phyloP scores from a whole-genome alignment of 441 rosid genomes.

The Kokia cookei region DNA sequence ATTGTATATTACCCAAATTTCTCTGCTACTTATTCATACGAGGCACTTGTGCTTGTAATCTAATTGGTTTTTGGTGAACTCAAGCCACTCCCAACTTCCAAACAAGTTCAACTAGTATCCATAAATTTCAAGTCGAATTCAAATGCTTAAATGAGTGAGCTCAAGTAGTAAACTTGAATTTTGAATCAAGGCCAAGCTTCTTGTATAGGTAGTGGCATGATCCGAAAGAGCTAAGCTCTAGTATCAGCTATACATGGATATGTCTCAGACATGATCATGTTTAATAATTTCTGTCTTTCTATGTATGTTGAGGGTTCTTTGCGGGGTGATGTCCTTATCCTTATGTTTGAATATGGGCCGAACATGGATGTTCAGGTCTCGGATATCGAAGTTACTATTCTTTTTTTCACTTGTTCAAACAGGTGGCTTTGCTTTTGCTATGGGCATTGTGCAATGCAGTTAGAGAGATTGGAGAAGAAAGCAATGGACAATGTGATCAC shows the following conservation, averaged over 20 bases:
- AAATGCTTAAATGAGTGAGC: too few species aligned
- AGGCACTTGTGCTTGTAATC: not conserved
- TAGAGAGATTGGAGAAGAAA: slow-evolving; percentile 33
- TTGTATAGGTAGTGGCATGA: not conserved
- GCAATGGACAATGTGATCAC: slow-evolving; percentile 40
- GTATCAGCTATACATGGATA: not conserved
- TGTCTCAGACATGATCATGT: too few species aligned
- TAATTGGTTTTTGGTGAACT: not conserved
- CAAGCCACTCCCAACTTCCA: not conserved
- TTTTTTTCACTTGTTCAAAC: not conserved
- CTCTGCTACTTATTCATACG: not conserved
- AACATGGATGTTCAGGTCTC: too few species aligned
- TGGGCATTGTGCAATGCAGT: slow-evolving; percentile 63
- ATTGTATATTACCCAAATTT: not conserved
- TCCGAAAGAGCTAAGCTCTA: not conserved
- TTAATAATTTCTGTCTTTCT: not conserved
- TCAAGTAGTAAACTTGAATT: too few species aligned
- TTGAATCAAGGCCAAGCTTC: not conserved
- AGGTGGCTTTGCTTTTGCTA: slow-evolving; percentile 92
- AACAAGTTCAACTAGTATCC: too few species aligned
- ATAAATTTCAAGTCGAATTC: too few species aligned
- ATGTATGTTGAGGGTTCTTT: too few species aligned
- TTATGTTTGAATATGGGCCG: too few species aligned
- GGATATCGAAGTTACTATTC: not conserved
- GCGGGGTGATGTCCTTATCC: too few species aligned